phyloP scores from a whole-genome alignment of 2,329 filamentous ascomycete genomes.

The Aspergillus alliaceus region DNA sequence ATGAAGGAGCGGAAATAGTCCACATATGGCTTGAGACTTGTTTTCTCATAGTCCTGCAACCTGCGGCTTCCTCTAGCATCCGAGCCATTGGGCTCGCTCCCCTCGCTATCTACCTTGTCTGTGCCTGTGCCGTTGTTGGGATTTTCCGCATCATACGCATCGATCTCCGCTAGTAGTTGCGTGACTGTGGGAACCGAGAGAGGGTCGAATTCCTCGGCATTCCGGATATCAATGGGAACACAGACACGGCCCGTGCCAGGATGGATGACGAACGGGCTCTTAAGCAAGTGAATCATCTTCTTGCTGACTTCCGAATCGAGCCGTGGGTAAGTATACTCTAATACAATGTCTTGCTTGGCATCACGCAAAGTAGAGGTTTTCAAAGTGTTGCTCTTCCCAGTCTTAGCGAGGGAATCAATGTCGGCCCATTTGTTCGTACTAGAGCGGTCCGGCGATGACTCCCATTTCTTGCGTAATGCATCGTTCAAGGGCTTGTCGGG shows the following conservation, averaged over 20 bases:
- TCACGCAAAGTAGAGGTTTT: conserved; percentile 73
- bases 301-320: conserved; percentile 97
- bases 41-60: conserved; percentile 93
- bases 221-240: conserved; percentile 81
- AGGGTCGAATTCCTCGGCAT: conserved; percentile 81
- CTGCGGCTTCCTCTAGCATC: conserved; percentile 43
- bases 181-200: conserved; percentile 86
- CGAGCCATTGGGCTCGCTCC: conserved; percentile 29
- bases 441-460: conserved; percentile 72
- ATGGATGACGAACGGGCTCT: conserved; percentile 94
- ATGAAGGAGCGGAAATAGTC: conserved; percentile 87
- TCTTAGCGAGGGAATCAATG: conserved; percentile 81
- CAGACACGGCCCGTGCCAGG: conserved; percentile 92
- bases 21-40: conserved; percentile 86
- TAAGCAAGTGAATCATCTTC: conserved; percentile 96
- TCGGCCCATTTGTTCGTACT: conserved; percentile 89
- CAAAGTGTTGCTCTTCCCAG: conserved; percentile 70
- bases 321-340: conserved; percentile 96
- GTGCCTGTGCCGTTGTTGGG: conserved; percentile 33
- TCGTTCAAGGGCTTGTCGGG: conserved; percentile 77
- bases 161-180: conserved; percentile 78
- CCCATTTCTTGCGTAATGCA: conserved; percentile 86
- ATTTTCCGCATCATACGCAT: conserved; percentile 64
- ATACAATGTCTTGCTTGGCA: conserved; percentile 91
- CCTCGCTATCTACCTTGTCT: conserved; percentile 44